These are phyloP conservation scores for Fagopyrum esculentum DNA, from an alignment of 148 eudicot genomes.

Conservation along the genomic window DNA sequence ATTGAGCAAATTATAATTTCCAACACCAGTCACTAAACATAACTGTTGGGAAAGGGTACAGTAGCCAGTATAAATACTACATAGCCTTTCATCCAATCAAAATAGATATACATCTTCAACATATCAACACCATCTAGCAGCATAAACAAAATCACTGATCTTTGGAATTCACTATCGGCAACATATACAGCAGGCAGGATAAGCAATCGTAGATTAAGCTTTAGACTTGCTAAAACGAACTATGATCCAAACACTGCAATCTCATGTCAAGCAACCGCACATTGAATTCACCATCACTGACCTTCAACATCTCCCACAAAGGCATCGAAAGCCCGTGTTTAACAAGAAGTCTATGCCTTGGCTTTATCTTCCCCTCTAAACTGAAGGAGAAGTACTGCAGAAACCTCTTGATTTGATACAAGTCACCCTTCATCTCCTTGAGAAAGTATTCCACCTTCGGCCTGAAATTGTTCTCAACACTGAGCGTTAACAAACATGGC, in stretches of 20 bases:
- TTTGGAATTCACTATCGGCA: neutral
- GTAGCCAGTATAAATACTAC: neutral
- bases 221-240: neutral
- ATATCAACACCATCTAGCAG: neutral
- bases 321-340: constrained; percentile 54
- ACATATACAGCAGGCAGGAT: neutral
- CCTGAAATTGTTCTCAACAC: constrained; percentile 54
- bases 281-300: constrained; percentile 73
- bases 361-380: constrained; percentile 77
- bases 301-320: constrained; percentile 65
- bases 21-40: neutral
- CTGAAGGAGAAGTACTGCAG: constrained; percentile 94
- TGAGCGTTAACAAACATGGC: constrained; percentile 68
- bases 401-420: constrained; percentile 61
- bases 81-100: neutral
- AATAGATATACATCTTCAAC: neutral
- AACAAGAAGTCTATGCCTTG: constrained; percentile 45
- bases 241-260: constrained; percentile 23
- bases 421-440: constrained; percentile 69
- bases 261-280: constrained; percentile 46
- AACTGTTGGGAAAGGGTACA: neutral
- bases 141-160: neutral
- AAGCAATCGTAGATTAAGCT: constrained; percentile 1
- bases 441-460: constrained; percentile 75
- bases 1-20: neutral